A percentile compares a stretch with the other conserved stretches of the same genome.
These are phyloP conservation scores for Tetrahymena borealis DNA, from an alignment of 73 alveolate species.

Conservation along the genomic window DNA sequence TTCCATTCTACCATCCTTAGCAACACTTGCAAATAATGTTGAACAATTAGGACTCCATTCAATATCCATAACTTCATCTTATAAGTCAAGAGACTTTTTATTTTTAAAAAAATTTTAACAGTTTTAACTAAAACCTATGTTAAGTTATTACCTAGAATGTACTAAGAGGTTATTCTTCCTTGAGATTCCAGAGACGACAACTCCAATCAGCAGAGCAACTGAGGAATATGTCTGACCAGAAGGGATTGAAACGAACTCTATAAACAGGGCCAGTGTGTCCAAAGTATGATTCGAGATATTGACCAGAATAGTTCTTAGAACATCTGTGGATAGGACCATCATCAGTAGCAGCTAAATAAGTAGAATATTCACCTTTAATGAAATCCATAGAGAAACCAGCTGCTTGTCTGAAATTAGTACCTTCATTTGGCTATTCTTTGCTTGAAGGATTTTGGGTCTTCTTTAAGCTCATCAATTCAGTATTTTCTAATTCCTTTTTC, in stretches of 20 bases:
- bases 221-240: slow-evolving; percentile 81
- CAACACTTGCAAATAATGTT: slow-evolving; percentile 90
- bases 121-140: slow-evolving; percentile 43
- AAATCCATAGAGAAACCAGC: slow-evolving; percentile 80
- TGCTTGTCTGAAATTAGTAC: slow-evolving; percentile 80
- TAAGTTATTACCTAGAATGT: slow-evolving; percentile 39
- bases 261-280: slow-evolving; percentile 99
- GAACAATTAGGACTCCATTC: slow-evolving; percentile 92
- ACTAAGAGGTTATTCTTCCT: slow-evolving; percentile 53
- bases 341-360: slow-evolving; percentile 93
- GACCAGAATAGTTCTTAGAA: slow-evolving; percentile 83
- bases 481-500: slow-evolving; percentile 94
- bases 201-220: slow-evolving; percentile 98
- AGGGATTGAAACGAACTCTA: slow-evolving; percentile 93
- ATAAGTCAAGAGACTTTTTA: slow-evolving; percentile 14
- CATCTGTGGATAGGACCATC: slow-evolving; percentile 94
- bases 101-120: slow-evolving; percentile 32
- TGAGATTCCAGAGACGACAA: slow-evolving; percentile 92
- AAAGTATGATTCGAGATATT: slow-evolving; percentile 83
- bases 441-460: slow-evolving; percentile 79
- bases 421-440: slow-evolving; percentile 78
- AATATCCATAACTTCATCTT: slow-evolving; percentile 92
- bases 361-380: slow-evolving; percentile 70
- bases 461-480: slow-evolving; percentile 89
- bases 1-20: slow-evolving; percentile 97